Base-by-base conservation (phyloP, 805 yeast species). In the Lachancea quebecensis region DNA sequence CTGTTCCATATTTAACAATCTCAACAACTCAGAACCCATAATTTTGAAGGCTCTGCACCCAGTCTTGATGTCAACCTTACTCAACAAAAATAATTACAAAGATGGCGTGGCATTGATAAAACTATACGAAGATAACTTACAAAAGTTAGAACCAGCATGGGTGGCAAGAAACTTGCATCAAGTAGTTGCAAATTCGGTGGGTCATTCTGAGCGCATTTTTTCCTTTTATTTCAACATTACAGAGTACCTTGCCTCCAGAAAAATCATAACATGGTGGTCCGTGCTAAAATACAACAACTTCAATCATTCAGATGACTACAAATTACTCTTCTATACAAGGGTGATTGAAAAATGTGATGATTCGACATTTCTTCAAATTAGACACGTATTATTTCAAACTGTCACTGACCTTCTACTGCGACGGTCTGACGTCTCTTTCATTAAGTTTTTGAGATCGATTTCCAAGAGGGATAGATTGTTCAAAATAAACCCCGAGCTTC, bases 221-320 rank as follows among this genome's bases (percentile, higher is more conserved):
- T 53, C 51, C n/a, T 43, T 48, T 35, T 62, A 60, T 35, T 60
- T 64, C 35, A 15, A 30, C 2, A 41, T 59, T 11, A 64, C 60
- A 2, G 51, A 52, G 39, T 55, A 44, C 29, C 41, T 63, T 3
- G 49, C 55, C 4, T 45, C 48, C n/a, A 44, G 43, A 18, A 50
- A 54, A 35, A 50, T 46, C 5, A 43, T 56, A 25, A 51, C 60
- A 2, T 63, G 67, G 67, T 62, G 66, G 67, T 47, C 63, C 2
- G 56, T 63, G 28, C 48, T 55, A 25, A 50, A 50, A 16, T 63
- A 56, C 41, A 59, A 56, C 38, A 51, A 48, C 9, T 41, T 62
- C 21, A 48, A 50, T 9, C 45, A 49, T 2, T 32, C 52, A n/a
- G 18, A 40, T 7, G 16, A 41, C 10, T 44, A 50, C 9, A 45